Evolutionary conservation across 805 yeast genomes (phyloP), one percentile per base, ranked within the genome.

Genomic region (Starmerella sp.): DNA sequence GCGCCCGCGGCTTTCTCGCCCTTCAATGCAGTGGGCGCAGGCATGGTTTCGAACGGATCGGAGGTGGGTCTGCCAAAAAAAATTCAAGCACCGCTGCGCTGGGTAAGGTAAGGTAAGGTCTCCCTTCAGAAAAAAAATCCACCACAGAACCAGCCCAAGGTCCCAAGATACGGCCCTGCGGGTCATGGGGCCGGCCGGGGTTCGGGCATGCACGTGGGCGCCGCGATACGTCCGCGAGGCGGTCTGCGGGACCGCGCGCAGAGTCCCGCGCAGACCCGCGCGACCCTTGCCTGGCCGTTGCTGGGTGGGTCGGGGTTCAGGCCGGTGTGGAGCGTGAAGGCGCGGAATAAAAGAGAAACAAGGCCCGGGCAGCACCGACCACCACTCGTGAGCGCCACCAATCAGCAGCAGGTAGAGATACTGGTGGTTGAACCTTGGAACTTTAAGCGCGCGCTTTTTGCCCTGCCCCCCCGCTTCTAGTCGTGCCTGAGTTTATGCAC

Each of bases 21-120:
- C 45, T 60, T 60, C 61, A 64, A 58, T 13, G 72, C 72, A 10
- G 72, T 69, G 14, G 72, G 72, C 14, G 72, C 72, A 30, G 67
- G 64, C 71, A 68, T 68, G 48, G 11, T 22, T 22, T 22, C 22
- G 22, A 22, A 22, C 22, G 22, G 22, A 22, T 22, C 13, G 41
- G 11, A 9, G 13, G 41, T 14, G 8, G n/a, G 13, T 37, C 17
- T 37, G n/a, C 48, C 29, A 30, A 31, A 44, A 44, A 44, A 44
- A 44, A 44, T 31, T n/a, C 31, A 31, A 17, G 17, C 41, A 39
- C 43, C n/a, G n/a, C 10, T 37, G 5, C 41, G 14, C 10, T 37
- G 41, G n/a, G n/a, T 14, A 11, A n/a, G 41, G 41, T 37, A 37
- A 37, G 41, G 41, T 37, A 13, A 37, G 41, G n/a, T 37, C n/a